Evolutionary conservation across 495 filamentous ascomycete species (phyloP).

Genomic region (Cercophora newfieldiana): DNA sequence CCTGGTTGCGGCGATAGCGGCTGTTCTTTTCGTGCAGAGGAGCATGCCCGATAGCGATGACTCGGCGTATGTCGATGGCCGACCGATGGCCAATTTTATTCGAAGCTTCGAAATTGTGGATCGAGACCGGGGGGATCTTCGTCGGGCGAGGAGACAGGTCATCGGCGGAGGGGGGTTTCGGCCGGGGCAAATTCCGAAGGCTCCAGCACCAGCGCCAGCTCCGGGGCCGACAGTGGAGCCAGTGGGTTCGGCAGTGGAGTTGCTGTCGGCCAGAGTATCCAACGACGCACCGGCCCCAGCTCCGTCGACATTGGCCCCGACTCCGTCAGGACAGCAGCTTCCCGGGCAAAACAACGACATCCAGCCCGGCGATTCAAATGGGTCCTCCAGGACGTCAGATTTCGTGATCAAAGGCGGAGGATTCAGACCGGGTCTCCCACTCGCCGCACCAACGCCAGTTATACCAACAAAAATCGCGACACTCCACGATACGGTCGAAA

Average conservation of each 20-base stretch:
- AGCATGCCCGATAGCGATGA: neutral
- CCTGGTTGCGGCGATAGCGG: neutral
- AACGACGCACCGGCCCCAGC: no score
- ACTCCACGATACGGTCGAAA: neutral
- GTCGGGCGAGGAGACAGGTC: neutral
- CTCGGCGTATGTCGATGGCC: neutral
- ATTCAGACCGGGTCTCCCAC: neutral
- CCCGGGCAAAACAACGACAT: no score
- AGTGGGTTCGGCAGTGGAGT: neutral
- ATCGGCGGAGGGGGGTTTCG: neutral
- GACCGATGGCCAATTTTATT: neutral
- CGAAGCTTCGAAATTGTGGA: neutral
- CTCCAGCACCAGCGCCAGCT: neutral
- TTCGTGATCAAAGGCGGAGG: neutral
- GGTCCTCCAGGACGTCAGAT: neutral
- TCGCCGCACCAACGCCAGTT: neutral
- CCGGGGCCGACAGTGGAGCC: neutral
- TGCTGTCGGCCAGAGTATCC: no score
- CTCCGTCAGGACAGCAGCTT: no score
- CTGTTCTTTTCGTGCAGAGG: neutral
- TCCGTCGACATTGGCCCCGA: no score
- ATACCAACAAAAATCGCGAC: neutral
- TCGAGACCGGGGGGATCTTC: neutral
- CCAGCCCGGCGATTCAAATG: no score
- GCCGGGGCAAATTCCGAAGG: neutral